These are phyloP conservation scores for Lactuca saligna DNA, from an alignment of 129 eudicot species.

Conservation along the genomic window DNA sequence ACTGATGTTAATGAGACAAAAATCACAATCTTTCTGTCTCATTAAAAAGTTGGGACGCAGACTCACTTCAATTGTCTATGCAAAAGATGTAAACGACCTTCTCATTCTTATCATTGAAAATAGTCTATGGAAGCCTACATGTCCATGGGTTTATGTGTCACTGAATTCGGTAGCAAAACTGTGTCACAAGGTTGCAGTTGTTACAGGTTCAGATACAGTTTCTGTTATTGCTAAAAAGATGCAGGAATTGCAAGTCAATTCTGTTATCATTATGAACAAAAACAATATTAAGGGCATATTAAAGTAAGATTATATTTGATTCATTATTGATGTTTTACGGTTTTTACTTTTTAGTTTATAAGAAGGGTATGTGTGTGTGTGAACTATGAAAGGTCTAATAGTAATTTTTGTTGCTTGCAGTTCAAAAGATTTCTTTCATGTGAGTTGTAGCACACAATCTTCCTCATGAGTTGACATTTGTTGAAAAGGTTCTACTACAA, in stretches of 20 bases:
- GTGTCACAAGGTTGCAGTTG: conserved; percentile 70
- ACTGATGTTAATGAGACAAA: too few species aligned
- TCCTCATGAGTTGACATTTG: conserved; percentile 83
- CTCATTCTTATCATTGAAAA: background rate
- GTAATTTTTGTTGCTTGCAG: conserved; percentile 39
- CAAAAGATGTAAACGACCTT: background rate
- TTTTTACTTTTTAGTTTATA: conserved; percentile 23
- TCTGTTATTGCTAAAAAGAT: conserved; percentile 85
- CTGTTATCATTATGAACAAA: conserved; percentile 61
- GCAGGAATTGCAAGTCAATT: conserved; percentile 79
- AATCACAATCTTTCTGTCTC: too few species aligned
- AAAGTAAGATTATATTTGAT: conserved; percentile 48
- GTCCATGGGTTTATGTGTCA: conserved; percentile 15
- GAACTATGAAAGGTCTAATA: background rate
- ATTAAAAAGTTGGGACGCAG: too few species aligned
- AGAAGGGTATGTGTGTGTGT: too few species aligned
- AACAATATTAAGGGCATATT: conserved; percentile 85
- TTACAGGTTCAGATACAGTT: conserved; percentile 83
- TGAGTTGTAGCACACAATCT: conserved; percentile 90
- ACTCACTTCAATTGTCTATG: too few species aligned
- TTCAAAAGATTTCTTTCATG: conserved; percentile 88
- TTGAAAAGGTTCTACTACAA: conserved; percentile 64
- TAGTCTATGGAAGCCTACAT: background rate
- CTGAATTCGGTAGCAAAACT: conserved; percentile 29
- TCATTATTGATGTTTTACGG: background rate